phyloP scores from a whole-genome alignment of 495 filamentous ascomycete species.

The Neurospora sublineolata region DNA sequence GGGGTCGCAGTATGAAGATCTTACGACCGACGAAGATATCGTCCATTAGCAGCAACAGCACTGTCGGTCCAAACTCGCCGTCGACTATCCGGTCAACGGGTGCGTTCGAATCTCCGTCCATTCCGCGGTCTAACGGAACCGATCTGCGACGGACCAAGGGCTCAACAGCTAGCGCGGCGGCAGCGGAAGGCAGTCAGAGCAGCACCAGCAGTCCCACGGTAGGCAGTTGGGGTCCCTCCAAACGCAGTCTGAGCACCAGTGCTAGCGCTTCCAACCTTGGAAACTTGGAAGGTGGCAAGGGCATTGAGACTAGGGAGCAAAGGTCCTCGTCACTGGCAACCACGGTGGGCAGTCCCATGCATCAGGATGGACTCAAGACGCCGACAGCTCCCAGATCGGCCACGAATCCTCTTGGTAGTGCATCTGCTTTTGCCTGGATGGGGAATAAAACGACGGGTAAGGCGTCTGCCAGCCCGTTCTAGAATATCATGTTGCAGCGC shows the following conservation, averaged over 20 bases:
- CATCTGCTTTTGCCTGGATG: conserved; percentile 95
- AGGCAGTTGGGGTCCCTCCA: conserved; percentile 28
- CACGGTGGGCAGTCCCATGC: not conserved
- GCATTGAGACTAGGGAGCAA: conserved; percentile 7
- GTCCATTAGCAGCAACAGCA: not conserved
- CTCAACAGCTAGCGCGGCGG: conserved; percentile 28
- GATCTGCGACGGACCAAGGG: conserved; percentile 27
- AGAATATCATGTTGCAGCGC: not conserved
- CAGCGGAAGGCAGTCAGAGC: conserved; percentile 8
- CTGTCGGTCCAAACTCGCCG: conserved; percentile 26
- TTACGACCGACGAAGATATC: conserved; percentile 50
- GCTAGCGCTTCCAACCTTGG: not conserved
- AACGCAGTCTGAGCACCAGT: conserved; percentile 21
- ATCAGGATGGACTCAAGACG: conserved; percentile 19
- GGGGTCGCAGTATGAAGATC: conserved; percentile 63
- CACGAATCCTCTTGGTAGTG: conserved; percentile 77
- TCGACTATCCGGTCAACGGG: conserved; percentile 33
- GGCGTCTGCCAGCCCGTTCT: not conserved
- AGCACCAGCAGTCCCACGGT: conserved; percentile 20
- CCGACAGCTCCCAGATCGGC: conserved; percentile 29
- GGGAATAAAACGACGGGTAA: not conserved
- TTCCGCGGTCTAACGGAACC: conserved; percentile 18
- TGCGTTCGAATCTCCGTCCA: conserved; percentile 32
- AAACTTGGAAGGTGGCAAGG: conserved; percentile 1
- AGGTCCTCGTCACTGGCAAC: conserved; percentile 16